These are phyloP conservation scores for Poteriospumella lacustris DNA, from an alignment of 108 stramenopile genomes.

Conservation along the genomic window DNA sequence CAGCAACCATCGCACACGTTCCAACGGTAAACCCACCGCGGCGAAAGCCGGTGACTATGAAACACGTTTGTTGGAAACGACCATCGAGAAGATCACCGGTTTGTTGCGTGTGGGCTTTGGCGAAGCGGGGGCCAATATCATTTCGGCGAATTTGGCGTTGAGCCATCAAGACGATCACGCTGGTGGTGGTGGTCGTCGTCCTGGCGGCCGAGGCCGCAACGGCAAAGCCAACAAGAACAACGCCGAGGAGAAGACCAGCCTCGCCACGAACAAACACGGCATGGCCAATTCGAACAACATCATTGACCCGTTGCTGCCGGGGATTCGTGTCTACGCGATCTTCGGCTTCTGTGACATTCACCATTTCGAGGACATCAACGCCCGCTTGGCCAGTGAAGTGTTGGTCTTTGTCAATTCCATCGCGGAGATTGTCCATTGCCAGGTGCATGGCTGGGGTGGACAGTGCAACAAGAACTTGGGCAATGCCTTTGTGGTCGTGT, in stretches of 20 bases:
- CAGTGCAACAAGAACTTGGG: constrained; percentile 93
- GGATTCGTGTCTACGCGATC: constrained; percentile 66
- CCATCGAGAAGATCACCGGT: constrained; percentile 36
- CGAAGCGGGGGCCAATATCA: constrained; percentile 78
- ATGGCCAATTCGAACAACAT: background rate
- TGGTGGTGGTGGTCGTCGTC: too few species aligned
- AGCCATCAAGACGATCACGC: too few species aligned
- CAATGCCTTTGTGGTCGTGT: constrained; percentile 82
- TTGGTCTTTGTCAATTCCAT: constrained; percentile 88
- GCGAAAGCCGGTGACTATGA: constrained; percentile 41
- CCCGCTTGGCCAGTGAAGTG: constrained; percentile 72
- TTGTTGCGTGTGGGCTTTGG: constrained; percentile 68
- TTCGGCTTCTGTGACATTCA: constrained; percentile 83
- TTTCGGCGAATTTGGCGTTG: constrained; percentile 67
- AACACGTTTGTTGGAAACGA: constrained; percentile 57
- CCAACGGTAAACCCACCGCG: too few species aligned
- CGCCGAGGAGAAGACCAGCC: too few species aligned
- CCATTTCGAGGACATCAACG: constrained; percentile 69
- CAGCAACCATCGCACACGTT: too few species aligned
- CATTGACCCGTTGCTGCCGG: constrained; percentile 79
- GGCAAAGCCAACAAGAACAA: too few species aligned
- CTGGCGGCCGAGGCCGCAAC: too few species aligned
- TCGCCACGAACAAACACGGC: too few species aligned
- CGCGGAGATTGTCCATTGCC: constrained; percentile 75
- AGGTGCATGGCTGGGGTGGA: constrained; percentile 77